phyloP scores from a whole-genome alignment of 257 asterid genomes.

The Prunella vulgaris region DNA sequence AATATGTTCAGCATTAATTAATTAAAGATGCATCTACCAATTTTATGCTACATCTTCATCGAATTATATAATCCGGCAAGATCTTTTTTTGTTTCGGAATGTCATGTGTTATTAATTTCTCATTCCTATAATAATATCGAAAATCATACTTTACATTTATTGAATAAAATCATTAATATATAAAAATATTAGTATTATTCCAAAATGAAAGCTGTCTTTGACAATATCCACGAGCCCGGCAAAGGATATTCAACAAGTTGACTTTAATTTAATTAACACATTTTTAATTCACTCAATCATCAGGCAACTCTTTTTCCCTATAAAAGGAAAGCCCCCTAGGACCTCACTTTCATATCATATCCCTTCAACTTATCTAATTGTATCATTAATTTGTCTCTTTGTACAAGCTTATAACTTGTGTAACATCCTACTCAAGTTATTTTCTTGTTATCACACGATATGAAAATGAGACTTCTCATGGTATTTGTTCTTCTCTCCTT shows the following conservation, averaged over 20 bases:
- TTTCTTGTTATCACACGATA: not conserved
- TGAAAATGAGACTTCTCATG: constrained; percentile 19
- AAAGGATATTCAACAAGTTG: constrained; percentile 14
- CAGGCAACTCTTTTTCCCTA: constrained; percentile 6
- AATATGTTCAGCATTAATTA: too few relatives aligned
- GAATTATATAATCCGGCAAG: not conserved
- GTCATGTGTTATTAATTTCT: not conserved
- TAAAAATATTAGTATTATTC: not conserved
- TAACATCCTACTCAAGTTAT: not conserved
- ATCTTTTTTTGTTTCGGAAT: not conserved
- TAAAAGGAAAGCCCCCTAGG: constrained; percentile 6
- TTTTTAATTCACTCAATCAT: not conserved
- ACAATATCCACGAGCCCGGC: constrained; percentile 24
- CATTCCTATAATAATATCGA: not conserved
- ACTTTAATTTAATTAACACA: not conserved
- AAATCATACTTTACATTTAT: not conserved
- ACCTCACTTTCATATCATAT: not conserved
- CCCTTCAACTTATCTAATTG: not conserved
- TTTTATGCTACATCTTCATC: not conserved
- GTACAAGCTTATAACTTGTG: not conserved
- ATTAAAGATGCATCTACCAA: too few relatives aligned
- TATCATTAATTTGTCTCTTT: not conserved
- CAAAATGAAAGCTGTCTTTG: not conserved
- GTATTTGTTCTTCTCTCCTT: not conserved
- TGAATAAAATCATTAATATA: not conserved